Evolutionary conservation across 164 flowering plant genomes (phyloP).

Genomic region (Brasenia schreberi): DNA sequence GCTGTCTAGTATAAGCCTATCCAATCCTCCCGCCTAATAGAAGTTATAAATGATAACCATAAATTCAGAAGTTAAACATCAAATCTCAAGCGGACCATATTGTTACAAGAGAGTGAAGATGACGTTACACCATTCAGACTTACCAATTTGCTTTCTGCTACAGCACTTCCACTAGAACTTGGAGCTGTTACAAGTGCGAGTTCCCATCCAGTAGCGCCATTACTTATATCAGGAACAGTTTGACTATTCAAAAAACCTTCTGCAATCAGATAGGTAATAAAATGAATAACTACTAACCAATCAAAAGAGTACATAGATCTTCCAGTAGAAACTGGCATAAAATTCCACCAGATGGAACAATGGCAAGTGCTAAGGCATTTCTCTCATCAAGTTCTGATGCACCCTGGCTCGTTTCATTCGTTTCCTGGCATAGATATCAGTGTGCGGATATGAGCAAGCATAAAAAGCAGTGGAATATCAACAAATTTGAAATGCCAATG

Average conservation of each 20-base stretch:
- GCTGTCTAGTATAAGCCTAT: slow-evolving; percentile 27
- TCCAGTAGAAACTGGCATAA: neutral
- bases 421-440: slow-evolving; percentile 29
- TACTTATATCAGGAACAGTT: slow-evolving; percentile 17
- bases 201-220: slow-evolving; percentile 86
- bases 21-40: slow-evolving; percentile 26
- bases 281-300: neutral
- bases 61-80: neutral
- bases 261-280: slow-evolving; percentile 7
- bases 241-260: neutral
- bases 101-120: neutral
- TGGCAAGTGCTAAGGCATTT: slow-evolving; percentile 87
- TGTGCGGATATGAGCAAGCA: neutral
- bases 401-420: slow-evolving; percentile 59
- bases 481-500: neutral
- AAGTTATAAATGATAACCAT: neutral
- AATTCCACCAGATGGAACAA: slow-evolving; percentile 72
- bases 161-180: slow-evolving; percentile 65
- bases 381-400: slow-evolving; percentile 72
- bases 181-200: slow-evolving; percentile 89
- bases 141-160: slow-evolving; percentile 73
- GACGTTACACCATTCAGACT: neutral
- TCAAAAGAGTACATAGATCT: no score
- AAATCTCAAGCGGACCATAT: neutral
- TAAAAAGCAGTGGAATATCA: neutral